phyloP scores from a whole-genome alignment of 2,329 filamentous ascomycete species.

The Talaromyces sp. region DNA sequence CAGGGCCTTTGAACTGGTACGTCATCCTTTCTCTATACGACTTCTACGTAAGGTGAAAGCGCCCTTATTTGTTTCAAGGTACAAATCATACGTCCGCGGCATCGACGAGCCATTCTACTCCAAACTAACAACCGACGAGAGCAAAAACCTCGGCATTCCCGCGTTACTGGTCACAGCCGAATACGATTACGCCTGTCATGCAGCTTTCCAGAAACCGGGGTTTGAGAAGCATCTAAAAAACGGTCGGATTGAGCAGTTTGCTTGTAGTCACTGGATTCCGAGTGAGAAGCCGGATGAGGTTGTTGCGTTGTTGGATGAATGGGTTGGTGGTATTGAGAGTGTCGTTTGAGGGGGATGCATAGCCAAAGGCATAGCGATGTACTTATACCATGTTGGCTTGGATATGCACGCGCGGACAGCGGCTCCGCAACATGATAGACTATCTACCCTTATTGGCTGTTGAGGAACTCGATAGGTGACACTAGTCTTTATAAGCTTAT shows the following conservation, averaged over 20 bases:
- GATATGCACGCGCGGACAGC: not conserved
- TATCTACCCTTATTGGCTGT: not conserved
- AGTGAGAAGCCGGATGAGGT: slow-evolving; percentile 10
- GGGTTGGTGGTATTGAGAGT: not conserved
- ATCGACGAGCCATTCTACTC: slow-evolving; percentile 10
- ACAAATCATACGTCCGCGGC: slow-evolving; percentile 14
- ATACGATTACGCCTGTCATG: slow-evolving; percentile 11
- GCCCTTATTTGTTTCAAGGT: not conserved
- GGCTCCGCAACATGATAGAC: not conserved
- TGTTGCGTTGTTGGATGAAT: slow-evolving; percentile 12
- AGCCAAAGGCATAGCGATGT: not conserved
- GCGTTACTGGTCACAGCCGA: slow-evolving; percentile 3
- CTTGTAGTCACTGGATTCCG: slow-evolving; percentile 18
- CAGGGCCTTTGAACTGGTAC: slow-evolving; percentile 18
- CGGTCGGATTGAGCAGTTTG: not conserved
- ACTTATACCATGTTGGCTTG: not conserved
- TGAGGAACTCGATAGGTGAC: not conserved
- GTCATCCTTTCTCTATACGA: not conserved
- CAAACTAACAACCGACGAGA: slow-evolving; percentile 10
- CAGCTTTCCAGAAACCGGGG: slow-evolving; percentile 1
- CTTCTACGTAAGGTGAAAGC: not conserved
- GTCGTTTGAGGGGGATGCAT: not conserved
- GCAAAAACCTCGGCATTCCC: slow-evolving; percentile 11
- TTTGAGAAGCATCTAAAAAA: slow-evolving; percentile 8
- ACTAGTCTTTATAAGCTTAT: not conserved